Base-by-base conservation (phyloP, 1,139 yeast species). In the Debaryomyces udenii region DNA sequence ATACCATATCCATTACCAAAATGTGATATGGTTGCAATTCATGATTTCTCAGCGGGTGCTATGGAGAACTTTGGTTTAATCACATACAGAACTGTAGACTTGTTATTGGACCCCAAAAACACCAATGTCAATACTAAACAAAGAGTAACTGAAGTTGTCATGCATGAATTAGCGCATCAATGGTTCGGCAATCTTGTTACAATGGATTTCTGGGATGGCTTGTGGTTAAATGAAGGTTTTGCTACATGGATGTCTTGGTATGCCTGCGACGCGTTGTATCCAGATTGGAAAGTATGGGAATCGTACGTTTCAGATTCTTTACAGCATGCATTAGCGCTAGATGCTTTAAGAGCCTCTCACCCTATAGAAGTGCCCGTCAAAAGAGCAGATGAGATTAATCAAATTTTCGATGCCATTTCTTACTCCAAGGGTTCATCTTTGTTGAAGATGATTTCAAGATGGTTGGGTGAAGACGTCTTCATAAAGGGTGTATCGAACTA, bases 201-300 rank as follows among this genome's bases (percentile, higher is more conserved):
- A 47, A 88, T 88, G 96, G 87, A 86, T 55, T 88, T 93, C 89
- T 88, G 96, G 96, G 94, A 88, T 62, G 95, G 87, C 46, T 76
- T 88, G 49, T 88, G 96, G 95, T 76, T 88, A 51, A 88, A 88
- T 62, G 96, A 88, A 66, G 96, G 96, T 20, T 86, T 86, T 58
- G 94, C 93, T 39, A 86, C 93, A 38, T 85, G 87, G 91, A 86
- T 86, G 74, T 86, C 93, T 3, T 86, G 86, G 82, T 76, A 80
- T 54, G 86, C 94, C 3, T 80, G 86, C 53, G 86, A 87, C 61
- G 72, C 79, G 53, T 76, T 87, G 57, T 83, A 76, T 66, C 96
- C 96, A 15, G 90, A 85, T 57, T 88, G 96, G 96, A 82, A 85
- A 57, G 87, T 86, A 28, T 88, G 90, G 81, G 86, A 83, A 56